Evolutionary conservation across 1,284 basidiomycete species (phyloP), one percentile per base, ranked within the genome.

Genomic region (Lentinus polychrous): DNA sequence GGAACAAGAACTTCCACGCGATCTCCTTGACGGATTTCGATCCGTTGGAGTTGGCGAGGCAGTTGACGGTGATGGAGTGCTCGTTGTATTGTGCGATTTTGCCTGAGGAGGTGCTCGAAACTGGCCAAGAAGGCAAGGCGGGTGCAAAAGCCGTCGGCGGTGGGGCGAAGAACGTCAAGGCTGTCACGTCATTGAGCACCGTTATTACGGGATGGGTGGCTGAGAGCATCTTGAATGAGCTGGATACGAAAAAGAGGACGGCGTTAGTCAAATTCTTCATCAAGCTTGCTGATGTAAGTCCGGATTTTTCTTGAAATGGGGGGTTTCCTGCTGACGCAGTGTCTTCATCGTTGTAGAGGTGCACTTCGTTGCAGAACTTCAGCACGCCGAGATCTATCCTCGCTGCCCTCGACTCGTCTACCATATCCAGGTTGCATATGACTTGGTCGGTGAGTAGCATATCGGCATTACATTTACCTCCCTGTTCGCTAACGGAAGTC

Each of bases 171-270:
- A 91, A 84, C 57, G 81, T 91, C 49, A 89, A 82, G 64, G 88
- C 90, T 14, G 85, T 96, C 55, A 90, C 88, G 47, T 86, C 86
- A 12, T 71, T 96, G 62, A 95, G 91, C 62, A 98, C 94, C 18
- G 83, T 86, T 46, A 85, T 94, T 55, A 98, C 94, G 1, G 91
- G 93, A 5, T 98, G 95, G 93, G 91, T 98, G 7, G 86, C 91
- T 11, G 94, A 97, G 68, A 86, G 86, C 55, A 94, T 99, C 55
- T 67, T 99, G 44, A 83, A 85, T 55, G 93, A 98, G 67, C 78
- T 75, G 44, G 94, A 98, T 66, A 76, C 84, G 55, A 95, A 94
- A 79, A 91, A 86, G 67, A 76, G 96, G 46, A 88, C 88, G 11
- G 61, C 70, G 15, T 66, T 94, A 56, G 78, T 98, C 62, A 97